Evolutionary conservation across 2,329 filamentous ascomycete genomes (phyloP).

Genomic region (Aspergillus sp.): DNA sequence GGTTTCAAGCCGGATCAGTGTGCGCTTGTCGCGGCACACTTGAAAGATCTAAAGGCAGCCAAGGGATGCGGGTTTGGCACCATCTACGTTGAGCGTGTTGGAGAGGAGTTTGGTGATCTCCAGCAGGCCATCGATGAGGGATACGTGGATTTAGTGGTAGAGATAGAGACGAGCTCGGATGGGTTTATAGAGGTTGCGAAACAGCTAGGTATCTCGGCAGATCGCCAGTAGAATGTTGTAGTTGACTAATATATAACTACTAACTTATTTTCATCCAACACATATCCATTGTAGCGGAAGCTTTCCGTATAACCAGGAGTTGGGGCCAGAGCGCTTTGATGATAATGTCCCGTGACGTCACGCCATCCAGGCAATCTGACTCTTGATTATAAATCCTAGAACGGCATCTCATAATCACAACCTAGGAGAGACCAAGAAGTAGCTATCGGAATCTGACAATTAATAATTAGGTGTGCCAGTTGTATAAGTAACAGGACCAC

Average conservation of each 20-base stretch:
- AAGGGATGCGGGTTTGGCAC: constrained; percentile 65
- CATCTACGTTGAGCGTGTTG: constrained; percentile 68
- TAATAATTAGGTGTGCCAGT: not conserved
- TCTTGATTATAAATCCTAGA: constrained; percentile 1
- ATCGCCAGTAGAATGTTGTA: not conserved
- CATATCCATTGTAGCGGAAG: not conserved
- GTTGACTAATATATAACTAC: not conserved
- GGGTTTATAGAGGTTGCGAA: constrained; percentile 56
- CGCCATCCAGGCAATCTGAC: not conserved
- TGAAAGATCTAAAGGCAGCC: constrained; percentile 68
- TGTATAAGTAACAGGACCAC: not conserved
- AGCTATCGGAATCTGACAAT: not conserved
- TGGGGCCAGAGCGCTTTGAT: not conserved
- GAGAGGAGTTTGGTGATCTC: constrained; percentile 64
- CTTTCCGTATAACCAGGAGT: not conserved
- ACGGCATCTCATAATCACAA: not conserved
- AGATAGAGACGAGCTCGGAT: constrained; percentile 44
- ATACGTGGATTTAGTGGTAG: constrained; percentile 67
- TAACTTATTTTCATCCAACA: not conserved
- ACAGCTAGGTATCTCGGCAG: constrained; percentile 40
- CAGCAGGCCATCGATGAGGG: constrained; percentile 54
- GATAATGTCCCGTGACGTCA: not conserved
- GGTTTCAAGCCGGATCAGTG: constrained; percentile 61
- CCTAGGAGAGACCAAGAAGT: not conserved
- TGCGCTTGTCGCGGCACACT: constrained; percentile 75